Conservation (phyloP, 2,329 filamentous ascomycete genomes). For the Xylariaceae sp. region DNA sequence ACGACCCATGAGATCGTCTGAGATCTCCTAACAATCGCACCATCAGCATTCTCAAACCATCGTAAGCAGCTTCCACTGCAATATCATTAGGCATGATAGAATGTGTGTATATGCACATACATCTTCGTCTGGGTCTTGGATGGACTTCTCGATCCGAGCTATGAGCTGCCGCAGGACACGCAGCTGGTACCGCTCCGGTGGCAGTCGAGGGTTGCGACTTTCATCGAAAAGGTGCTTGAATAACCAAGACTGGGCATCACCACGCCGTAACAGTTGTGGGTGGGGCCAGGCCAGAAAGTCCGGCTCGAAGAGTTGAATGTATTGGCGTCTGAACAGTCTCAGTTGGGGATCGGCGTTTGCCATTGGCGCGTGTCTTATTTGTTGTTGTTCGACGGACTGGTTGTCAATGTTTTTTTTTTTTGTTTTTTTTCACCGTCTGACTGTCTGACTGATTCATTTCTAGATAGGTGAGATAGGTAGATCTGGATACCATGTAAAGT, state of each 20-base stretch:
- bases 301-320: constrained; percentile 30
- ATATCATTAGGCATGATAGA: neutral
- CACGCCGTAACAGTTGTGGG: constrained; percentile 22
- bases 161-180: constrained; percentile 56
- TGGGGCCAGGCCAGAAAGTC: constrained; percentile 32
- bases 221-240: constrained; percentile 54
- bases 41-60: neutral
- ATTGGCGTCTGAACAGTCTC: constrained; percentile 28
- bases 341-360: constrained; percentile 27
- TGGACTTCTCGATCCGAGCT: constrained; percentile 50
- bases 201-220: constrained; percentile 39
- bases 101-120: constrained; percentile 12
- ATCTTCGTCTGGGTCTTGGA: constrained; percentile 59
- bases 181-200: constrained; percentile 54
- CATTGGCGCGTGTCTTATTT: constrained; percentile 2
- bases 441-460: neutral
- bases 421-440: neutral
- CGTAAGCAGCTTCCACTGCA: neutral
- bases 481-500: neutral
- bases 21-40: constrained; percentile 43
- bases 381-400: neutral
- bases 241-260: constrained; percentile 35
- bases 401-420: neutral
- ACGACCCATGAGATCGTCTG: constrained; percentile 52
- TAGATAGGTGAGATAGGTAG: neutral